A percentile compares a stretch with the other conserved stretches of the same genome.
These are phyloP conservation scores for Lentinula edodes DNA, from an alignment of 768 basidiomycete species.

Conservation along the genomic window DNA sequence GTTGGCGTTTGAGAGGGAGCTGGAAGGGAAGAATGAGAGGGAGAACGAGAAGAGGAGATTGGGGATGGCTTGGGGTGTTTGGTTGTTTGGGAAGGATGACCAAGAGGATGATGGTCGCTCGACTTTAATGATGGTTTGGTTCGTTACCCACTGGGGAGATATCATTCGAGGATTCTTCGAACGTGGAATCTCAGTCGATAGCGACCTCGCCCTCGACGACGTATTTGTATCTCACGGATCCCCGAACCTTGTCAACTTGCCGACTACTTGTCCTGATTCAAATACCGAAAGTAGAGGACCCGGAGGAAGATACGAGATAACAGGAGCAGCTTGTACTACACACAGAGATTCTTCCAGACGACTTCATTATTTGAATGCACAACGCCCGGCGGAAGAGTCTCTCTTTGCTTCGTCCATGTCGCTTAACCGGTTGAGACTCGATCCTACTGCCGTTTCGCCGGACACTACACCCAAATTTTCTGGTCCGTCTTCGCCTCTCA, in stretches of 20 bases:
- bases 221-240: no score
- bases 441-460: neutral
- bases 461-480: neutral
- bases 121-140: neutral
- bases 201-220: neutral
- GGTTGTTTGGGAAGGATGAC: neutral
- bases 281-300: neutral
- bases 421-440: neutral
- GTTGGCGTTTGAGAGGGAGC: neutral
- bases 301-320: neutral
- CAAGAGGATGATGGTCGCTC: neutral
- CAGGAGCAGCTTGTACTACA: neutral
- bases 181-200: neutral
- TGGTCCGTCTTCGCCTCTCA: neutral
- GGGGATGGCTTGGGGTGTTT: neutral
- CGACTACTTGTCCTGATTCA: neutral
- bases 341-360: neutral
- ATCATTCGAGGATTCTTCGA: slow-evolving; percentile 4
- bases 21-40: neutral
- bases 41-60: neutral
- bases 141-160: neutral
- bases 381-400: neutral
- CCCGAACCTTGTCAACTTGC: neutral
- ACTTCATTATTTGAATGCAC: neutral
- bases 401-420: neutral